Evolutionary conservation across 192 early-diverging fungal species (phyloP).

Genomic region (Gorgonomyces haynaldii): DNA sequence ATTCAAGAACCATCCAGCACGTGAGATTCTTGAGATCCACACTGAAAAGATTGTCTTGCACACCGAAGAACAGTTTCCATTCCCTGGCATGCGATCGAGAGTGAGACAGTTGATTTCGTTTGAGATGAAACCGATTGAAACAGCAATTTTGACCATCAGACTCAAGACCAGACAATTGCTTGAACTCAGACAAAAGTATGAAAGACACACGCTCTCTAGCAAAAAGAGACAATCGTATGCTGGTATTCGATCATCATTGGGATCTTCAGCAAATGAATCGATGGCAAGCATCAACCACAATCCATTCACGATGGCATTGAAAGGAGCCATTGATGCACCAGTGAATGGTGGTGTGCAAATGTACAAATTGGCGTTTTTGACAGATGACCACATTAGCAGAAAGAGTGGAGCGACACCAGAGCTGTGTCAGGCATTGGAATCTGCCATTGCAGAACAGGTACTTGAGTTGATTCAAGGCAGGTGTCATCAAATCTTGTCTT

Average conservation of each 20-base stretch:
- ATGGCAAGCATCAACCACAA: slow-evolving; percentile 42
- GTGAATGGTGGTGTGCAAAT: slow-evolving; percentile 73
- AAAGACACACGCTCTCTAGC: too few species aligned
- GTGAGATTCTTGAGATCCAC: slow-evolving; percentile 66
- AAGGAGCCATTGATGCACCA: slow-evolving; percentile 71
- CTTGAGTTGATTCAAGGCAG: too few species aligned
- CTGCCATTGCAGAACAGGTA: too few species aligned
- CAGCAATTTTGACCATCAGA: slow-evolving; percentile 57
- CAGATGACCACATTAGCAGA: too few species aligned
- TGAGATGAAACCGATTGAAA: slow-evolving; percentile 64
- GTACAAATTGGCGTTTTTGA: slow-evolving; percentile 60
- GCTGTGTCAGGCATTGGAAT: too few species aligned
- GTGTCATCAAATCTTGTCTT: too few species aligned
- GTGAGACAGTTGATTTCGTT: slow-evolving; percentile 40
- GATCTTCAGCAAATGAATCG: too few species aligned
- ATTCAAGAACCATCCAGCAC: slow-evolving; percentile 29
- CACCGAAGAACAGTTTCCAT: slow-evolving; percentile 57
- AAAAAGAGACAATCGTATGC: too few species aligned
- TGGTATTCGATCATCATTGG: too few species aligned
- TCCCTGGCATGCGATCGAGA: slow-evolving; percentile 40
- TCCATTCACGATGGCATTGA: slow-evolving; percentile 68
- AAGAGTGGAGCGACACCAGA: too few species aligned
- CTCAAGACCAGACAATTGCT: slow-evolving; percentile 54
- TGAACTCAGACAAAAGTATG: slow-evolving; percentile 40
- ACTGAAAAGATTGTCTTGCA: slow-evolving; percentile 58